Base-by-base conservation (phyloP, 2,329 filamentous ascomycete species). In the Botryotinia calthae region DNA sequence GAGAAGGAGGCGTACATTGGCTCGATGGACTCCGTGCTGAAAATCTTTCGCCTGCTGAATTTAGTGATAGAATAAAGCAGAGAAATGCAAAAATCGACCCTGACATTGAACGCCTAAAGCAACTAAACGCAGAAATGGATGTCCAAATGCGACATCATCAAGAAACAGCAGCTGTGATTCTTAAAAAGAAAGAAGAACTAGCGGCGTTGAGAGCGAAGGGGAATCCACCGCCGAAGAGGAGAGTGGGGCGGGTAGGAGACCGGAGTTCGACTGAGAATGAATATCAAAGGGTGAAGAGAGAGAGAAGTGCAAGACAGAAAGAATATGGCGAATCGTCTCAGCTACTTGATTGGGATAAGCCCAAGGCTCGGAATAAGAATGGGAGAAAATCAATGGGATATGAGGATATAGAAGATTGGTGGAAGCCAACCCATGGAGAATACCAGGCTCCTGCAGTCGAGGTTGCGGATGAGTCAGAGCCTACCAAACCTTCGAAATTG, bases 331-430 rank as follows among this genome's bases (percentile, higher is more conserved):
- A 56, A 25, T 16, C 16, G 2, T 28, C 28, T 28, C 1, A 42
- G 28, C 48, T 20, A 4, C 22, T 56, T 42, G 51, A 28, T 28
- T 56, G n/a, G 51, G 7, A 9, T 18, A 0, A 6, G n/a, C n/a
- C 1, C 6, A 9, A 9, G 4, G 6, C 2, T 9, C 7, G 6
- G n/a, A 18, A 9, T 18, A 1, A 1, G 2, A 2, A 56, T 56
- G 14, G 0, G n/a, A 14, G 6, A 4, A 18, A 56, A 28, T 8
- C 7, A 9, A 18, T 18, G 14, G n/a, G 14, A 14, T 56, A 28
- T 56, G 51, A 16, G 16, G n/a, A 28, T 28, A 28, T 18, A n/a
- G n/a, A 18, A 6, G 14, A 31, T 18, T 28, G 59, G 37, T 18
- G 34, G 59, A 40, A 25, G 3, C 22, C 37, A 25, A 18, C 34